These are phyloP conservation scores for Aspergillus piperis DNA, from an alignment of 2,329 filamentous ascomycete genomes.

Conservation along the genomic window DNA sequence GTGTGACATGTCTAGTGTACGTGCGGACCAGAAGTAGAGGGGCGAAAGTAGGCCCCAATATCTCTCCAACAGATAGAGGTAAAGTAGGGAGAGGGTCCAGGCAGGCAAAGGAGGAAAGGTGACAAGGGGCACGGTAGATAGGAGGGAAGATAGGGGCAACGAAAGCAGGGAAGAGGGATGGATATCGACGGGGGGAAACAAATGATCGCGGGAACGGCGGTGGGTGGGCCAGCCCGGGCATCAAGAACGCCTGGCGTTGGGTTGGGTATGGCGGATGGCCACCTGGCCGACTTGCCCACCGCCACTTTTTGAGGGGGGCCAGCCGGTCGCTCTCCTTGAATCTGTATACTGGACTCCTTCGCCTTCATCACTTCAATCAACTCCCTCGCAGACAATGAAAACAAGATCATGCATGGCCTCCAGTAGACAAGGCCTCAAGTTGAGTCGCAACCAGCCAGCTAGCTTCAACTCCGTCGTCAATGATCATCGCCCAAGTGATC, in stretches of 20 bases:
- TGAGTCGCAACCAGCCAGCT: constrained; percentile 37
- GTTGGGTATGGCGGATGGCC: constrained; percentile 8
- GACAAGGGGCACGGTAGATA: not conserved
- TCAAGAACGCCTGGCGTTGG: constrained; percentile 12
- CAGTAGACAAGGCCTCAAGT: constrained; percentile 31
- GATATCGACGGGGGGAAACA: not conserved
- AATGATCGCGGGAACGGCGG: not conserved
- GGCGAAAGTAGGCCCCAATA: constrained; percentile 36
- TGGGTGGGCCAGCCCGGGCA: constrained; percentile 11
- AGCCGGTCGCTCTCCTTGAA: not conserved
- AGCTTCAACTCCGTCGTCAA: constrained; percentile 32
- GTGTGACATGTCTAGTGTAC: constrained; percentile 28
- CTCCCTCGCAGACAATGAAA: not conserved
- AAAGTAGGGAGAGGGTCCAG: not conserved
- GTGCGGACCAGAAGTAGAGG: constrained; percentile 16
- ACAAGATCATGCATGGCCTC: constrained; percentile 8
- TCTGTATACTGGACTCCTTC: not conserved
- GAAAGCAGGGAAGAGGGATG: constrained; percentile 1
- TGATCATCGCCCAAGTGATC: constrained; percentile 10
- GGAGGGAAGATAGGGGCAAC: not conserved
- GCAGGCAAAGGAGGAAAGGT: not conserved
- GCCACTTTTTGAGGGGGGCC: constrained; percentile 12
- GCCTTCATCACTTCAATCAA: not conserved
- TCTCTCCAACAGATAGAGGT: constrained; percentile 11
- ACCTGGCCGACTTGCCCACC: constrained; percentile 18